Conservation (phyloP, 2,329 filamentous ascomycete species). For the Tolypocladium sp. region DNA sequence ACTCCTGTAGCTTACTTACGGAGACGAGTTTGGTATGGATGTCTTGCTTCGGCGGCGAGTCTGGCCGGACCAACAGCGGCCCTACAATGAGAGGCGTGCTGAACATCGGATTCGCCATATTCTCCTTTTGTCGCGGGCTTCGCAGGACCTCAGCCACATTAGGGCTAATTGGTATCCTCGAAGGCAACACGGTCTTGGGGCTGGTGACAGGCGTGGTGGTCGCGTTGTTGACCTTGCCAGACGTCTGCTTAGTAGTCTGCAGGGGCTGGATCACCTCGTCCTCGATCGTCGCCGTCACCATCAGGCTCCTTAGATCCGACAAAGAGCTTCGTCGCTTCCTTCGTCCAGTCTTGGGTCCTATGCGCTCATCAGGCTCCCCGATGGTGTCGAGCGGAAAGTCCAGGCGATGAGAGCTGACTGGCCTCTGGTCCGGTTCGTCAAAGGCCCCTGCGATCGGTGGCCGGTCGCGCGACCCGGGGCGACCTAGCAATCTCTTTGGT, state of each 20-base stretch:
- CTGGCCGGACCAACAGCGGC: conserved; percentile 3
- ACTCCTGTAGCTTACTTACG: conserved; percentile 7
- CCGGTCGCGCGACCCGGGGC: conserved; percentile 49
- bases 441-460: conserved; percentile 54
- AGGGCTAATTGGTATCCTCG: conserved; percentile 45
- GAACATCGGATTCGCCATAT: conserved; percentile 14
- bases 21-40: conserved; percentile 9
- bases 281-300: conserved; percentile 49
- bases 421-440: conserved; percentile 45
- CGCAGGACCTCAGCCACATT: conserved; percentile 25
- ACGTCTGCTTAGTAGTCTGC: conserved; percentile 42
- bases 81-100: conserved; percentile 3
- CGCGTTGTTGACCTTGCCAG: conserved; percentile 45
- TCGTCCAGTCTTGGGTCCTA: conserved; percentile 35
- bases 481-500: conserved; percentile 24
- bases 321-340: conserved; percentile 87
- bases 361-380: conserved; percentile 42
- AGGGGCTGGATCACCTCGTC: conserved; percentile 35
- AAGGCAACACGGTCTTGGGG: conserved; percentile 33
- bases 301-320: conserved; percentile 69
- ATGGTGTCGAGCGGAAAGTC: conserved; percentile 51
- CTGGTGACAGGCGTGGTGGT: conserved; percentile 16
- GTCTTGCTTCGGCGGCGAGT: conserved; percentile 6
- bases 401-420: conserved; percentile 46
- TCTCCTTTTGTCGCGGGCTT: conserved; percentile 38